Evolutionary conservation across 192 early-diverging fungal genomes (phyloP).

Genomic region (Coemansia erecta): DNA sequence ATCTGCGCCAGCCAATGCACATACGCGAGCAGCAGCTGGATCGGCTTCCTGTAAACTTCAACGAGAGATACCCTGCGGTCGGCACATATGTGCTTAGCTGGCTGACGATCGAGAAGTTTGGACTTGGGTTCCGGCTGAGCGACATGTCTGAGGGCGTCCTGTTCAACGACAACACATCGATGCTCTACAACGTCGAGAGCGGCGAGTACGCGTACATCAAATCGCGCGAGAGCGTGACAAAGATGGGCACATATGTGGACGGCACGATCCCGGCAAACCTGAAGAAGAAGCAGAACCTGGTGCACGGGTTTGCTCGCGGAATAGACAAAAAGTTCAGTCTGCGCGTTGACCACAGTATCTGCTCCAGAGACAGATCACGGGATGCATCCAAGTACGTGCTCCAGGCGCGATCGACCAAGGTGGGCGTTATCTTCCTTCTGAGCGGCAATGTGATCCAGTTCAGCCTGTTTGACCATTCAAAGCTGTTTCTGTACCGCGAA

Average conservation of each 20-base stretch:
- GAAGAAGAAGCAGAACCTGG: conserved; percentile 40
- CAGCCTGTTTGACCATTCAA: conserved; percentile 38
- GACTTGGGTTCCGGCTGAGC: conserved; percentile 82
- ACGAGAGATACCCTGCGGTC: conserved; percentile 24
- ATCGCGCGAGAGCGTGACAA: conserved; percentile 33
- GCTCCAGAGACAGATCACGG: conserved; percentile 3
- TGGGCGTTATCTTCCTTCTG: conserved; percentile 46
- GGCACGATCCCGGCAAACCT: conserved; percentile 30
- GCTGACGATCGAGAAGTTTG: conserved; percentile 83
- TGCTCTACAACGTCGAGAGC: conserved; percentile 34
- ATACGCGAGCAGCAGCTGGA: conserved; percentile 23
- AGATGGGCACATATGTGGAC: conserved; percentile 36
- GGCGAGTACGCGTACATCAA: conserved; percentile 40
- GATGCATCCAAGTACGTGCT: conserved; percentile 27
- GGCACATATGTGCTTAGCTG: conserved; percentile 83
- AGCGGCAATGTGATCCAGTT: conserved; percentile 52
- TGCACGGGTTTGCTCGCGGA: conserved; percentile 29
- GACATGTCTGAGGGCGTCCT: conserved; percentile 82
- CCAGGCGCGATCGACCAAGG: conserved; percentile 37
- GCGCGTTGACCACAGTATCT: conserved; percentile 28
- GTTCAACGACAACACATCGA: conserved; percentile 86
- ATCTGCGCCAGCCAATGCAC: conserved; percentile 22
- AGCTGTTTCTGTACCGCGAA: conserved; percentile 49
- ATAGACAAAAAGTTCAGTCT: conserved; percentile 29
- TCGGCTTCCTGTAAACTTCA: not conserved